A percentile compares a stretch with the other conserved stretches of the same genome.
phyloP scores from a whole-genome alignment of 306 rosid genomes.

The Citrullus colocynthis region DNA sequence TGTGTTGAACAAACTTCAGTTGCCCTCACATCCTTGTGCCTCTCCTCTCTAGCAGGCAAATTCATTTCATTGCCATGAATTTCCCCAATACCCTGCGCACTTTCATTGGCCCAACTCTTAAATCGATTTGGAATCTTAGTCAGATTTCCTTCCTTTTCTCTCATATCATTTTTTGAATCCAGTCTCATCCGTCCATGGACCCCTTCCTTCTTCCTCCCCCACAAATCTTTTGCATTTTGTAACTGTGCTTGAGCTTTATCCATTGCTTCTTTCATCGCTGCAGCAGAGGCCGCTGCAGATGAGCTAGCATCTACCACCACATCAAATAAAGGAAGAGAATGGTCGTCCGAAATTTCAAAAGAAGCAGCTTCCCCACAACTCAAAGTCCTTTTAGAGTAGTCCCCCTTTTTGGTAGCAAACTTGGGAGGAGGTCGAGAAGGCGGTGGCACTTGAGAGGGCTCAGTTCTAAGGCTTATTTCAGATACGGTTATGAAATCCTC shows the following conservation, averaged over 20 bases:
- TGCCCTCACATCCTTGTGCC: conserved; percentile 30
- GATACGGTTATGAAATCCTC: conserved; percentile 51
- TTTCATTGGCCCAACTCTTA: conserved; percentile 27
- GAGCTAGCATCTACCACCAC: conserved; percentile 79
- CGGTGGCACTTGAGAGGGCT: conserved; percentile 74
- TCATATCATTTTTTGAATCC: conserved; percentile 25
- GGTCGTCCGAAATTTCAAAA: conserved; percentile 31
- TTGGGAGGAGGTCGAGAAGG: conserved; percentile 81
- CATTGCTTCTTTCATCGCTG: conserved; percentile 55
- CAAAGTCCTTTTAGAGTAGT: conserved; percentile 21
- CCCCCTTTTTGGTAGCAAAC: conserved; percentile 34
- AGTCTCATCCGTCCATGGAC: conserved; percentile 26
- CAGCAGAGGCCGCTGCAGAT: conserved; percentile 60
- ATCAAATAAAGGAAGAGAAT: conserved; percentile 68
- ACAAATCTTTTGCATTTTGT: conserved; percentile 45
- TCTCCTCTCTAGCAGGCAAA: conserved; percentile 36
- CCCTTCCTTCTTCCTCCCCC: conserved; percentile 45
- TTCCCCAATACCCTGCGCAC: conserved; percentile 21
- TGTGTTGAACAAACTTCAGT: conserved; percentile 24
- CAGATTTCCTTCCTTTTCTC: conserved; percentile 23
- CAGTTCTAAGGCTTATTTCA: conserved; percentile 71
- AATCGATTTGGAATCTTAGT: conserved; percentile 20
- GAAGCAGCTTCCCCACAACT: conserved; percentile 22
- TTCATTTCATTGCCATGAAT: conserved; percentile 20
- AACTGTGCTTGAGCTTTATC: conserved; percentile 44